Percentiles rank a stretch among this genome's conserved stretches.
These are phyloP conservation scores for Fusarium pseudocircinatum DNA, from an alignment of 2,329 filamentous ascomycete species.

Conservation along the genomic window DNA sequence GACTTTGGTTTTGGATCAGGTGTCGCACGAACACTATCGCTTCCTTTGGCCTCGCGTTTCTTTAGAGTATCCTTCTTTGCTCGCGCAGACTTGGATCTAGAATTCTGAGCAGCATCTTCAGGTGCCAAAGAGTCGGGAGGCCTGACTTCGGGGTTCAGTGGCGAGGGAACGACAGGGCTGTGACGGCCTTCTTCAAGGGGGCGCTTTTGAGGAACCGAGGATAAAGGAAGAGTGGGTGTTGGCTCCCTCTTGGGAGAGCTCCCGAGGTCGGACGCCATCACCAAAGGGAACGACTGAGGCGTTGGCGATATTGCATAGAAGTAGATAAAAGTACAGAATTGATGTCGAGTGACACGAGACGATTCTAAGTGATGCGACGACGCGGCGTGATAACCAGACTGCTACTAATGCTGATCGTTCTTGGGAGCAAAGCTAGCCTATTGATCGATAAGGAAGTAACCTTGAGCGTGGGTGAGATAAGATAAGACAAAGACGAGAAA, in stretches of 20 bases:
- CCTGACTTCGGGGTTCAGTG: slow-evolving; percentile 74
- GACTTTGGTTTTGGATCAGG: slow-evolving; percentile 61
- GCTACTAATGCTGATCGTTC: background rate
- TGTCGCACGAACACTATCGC: slow-evolving; percentile 63
- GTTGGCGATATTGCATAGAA: background rate
- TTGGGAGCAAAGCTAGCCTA: slow-evolving; percentile 6
- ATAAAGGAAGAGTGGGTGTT: slow-evolving; percentile 52
- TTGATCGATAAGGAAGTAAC: background rate
- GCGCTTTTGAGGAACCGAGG: slow-evolving; percentile 71
- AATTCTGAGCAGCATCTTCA: slow-evolving; percentile 59
- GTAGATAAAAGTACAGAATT: background rate
- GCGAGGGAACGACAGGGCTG: slow-evolving; percentile 75
- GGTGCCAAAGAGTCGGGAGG: slow-evolving; percentile 50
- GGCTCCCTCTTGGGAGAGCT: slow-evolving; percentile 54
- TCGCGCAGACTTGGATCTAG: slow-evolving; percentile 54
- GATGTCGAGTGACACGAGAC: background rate
- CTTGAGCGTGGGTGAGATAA: slow-evolving; percentile 5
- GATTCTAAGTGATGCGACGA: background rate
- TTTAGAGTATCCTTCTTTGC: slow-evolving; percentile 74
- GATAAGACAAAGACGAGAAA: slow-evolving; percentile 18
- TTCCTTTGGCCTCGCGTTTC: slow-evolving; percentile 72
- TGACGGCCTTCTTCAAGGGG: slow-evolving; percentile 72
- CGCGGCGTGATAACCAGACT: background rate
- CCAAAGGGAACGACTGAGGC: slow-evolving; percentile 5
- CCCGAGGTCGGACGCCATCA: slow-evolving; percentile 51